Evolutionary conservation across 345 rosid species (phyloP), one percentile per base, ranked within the genome.

Genomic region (Rhodamnia argentea): DNA sequence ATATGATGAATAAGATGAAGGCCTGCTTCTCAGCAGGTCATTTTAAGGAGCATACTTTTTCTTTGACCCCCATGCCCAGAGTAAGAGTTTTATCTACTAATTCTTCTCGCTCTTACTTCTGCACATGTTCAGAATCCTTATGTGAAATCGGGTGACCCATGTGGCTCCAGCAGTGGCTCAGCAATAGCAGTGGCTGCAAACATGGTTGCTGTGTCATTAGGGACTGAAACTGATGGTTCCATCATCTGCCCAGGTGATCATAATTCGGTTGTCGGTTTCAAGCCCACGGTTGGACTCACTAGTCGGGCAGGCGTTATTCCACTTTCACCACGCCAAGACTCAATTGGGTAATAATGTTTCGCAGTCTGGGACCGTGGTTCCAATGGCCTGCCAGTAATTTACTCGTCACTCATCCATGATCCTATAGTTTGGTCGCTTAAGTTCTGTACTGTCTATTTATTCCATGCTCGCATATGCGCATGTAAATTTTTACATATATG

Each of bases 181-280:
- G 85, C 87, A 12, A 89, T 85, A 84, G 78, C 86, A 40, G 83
- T 87, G 62, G 85, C 82, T 4, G 83, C 84, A 52, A 84, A 84
- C 84, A 12, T 83, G 84, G 97, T 59, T 27, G 88, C 95, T 0
- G 94, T 93, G 84, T 87, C 98, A 26, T 29, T 93, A 2, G 98
- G 98, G 27, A 93, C 96, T 13, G 99, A 95, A 86, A 95, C 98
- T 5, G 89, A 92, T 90, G 97, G 96, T 62, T 96, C 98, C 62
- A 93, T 95, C 76, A 86, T 96, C 7, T 94, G 90, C 59, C 98
- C 97, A 0, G 86, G 98, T 0, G 86, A 88, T 84, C 82, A 78
- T 40, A 94, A 95, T 87, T 96, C 95, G 0, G 93, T 92, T 4
- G 96, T 95, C 1, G 98, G 98, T 32, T 83, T 95, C 84, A 95